phyloP scores from a whole-genome alignment of 1,284 basidiomycete genomes.

The Trametes hirsuta region DNA sequence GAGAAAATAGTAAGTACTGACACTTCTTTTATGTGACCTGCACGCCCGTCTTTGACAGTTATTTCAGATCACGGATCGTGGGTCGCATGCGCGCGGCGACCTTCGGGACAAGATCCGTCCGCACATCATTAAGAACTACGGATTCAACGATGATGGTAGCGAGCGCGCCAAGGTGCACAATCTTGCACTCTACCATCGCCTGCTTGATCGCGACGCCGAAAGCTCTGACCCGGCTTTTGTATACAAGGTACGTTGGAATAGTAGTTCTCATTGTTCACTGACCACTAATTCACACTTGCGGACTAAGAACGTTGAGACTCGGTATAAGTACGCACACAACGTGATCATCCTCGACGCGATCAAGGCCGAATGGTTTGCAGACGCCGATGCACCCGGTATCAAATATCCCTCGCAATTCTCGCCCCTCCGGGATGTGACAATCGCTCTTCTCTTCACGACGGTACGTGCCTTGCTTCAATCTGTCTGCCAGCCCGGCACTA shows the following conservation, averaged over 20 bases:
- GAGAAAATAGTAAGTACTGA: constrained; percentile 2
- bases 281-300: too few species aligned
- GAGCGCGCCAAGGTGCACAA: not conserved
- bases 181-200: not conserved
- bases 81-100: constrained; percentile 1
- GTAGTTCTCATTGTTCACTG: too few species aligned
- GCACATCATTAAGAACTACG: not conserved
- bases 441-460: not conserved
- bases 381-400: not conserved
- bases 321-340: not conserved
- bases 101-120: constrained; percentile 6
- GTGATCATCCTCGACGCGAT: not conserved
- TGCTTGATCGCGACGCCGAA: not conserved
- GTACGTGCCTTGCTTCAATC: too few species aligned
- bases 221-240: not conserved
- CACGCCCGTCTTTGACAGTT: too few species aligned
- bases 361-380: not conserved
- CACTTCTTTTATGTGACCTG: too few species aligned
- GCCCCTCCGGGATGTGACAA: not conserved
- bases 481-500: not conserved
- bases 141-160: not conserved
- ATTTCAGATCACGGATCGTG: not conserved
- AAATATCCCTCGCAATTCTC: not conserved
- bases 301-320: not conserved
- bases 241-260: constrained; percentile 9